These are phyloP conservation scores for Trichomonas vaginalis DNA, from an alignment of 208 protist species.

Conservation along the genomic window DNA sequence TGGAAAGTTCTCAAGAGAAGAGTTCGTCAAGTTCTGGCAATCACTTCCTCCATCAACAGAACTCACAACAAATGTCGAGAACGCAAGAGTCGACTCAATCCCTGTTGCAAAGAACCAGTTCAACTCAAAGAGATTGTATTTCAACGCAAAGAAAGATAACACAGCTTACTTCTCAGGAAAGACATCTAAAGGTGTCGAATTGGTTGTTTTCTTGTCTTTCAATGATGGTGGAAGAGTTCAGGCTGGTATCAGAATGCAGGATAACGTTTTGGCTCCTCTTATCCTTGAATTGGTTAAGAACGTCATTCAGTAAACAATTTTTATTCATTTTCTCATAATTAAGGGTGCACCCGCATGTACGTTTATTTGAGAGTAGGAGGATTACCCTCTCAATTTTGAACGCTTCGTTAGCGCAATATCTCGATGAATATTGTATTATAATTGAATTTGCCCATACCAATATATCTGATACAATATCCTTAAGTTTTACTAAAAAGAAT, in stretches of 20 bases:
- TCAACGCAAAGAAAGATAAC: not conserved
- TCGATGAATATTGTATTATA: too few relatives aligned
- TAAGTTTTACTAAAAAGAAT: too few relatives aligned
- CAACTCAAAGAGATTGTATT: not conserved
- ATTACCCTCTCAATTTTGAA: too few relatives aligned
- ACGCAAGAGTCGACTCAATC: not conserved
- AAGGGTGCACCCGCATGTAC: too few relatives aligned
- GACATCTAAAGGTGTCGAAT: not conserved
- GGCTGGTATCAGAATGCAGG: not conserved
- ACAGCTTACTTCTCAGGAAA: slow-evolving; percentile 6
- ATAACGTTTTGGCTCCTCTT: not conserved
- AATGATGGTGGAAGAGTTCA: not conserved
- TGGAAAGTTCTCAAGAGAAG: not conserved
- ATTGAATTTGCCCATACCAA: too few relatives aligned
- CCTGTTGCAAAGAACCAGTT: not conserved
- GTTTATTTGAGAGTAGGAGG: too few relatives aligned
- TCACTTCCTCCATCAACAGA: not conserved
- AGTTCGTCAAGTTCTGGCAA: not conserved
- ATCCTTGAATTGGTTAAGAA: not conserved
- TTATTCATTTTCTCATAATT: not conserved
- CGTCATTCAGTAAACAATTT: not conserved
- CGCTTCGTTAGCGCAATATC: too few relatives aligned
- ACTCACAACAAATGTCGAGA: not conserved
- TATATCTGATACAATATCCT: too few relatives aligned
- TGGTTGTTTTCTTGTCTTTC: not conserved